Evolutionary conservation across 2,329 filamentous ascomycete species (phyloP).

Genomic region (Ophiostoma australiae): DNA sequence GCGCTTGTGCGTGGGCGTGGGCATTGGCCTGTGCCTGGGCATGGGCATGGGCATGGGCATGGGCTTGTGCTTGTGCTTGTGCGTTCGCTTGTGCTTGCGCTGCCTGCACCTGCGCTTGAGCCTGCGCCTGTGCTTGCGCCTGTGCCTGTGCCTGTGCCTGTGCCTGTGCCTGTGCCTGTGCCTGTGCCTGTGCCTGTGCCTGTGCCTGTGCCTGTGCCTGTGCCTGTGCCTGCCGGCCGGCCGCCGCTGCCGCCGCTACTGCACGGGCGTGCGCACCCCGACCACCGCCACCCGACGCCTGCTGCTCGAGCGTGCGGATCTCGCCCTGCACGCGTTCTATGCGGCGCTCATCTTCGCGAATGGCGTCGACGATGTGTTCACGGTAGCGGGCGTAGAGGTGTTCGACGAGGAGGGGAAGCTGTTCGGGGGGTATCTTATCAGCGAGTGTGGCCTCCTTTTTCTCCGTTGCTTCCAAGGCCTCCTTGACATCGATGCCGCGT

Average conservation of each 20-base stretch:
- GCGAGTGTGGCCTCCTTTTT: conserved; percentile 42
- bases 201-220: background rate
- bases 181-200: background rate
- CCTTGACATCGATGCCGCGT: conserved; percentile 44
- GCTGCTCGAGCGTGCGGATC: conserved; percentile 60
- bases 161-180: background rate
- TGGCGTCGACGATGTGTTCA: conserved; percentile 61
- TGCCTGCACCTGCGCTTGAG: background rate
- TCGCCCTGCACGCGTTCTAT: conserved; percentile 62
- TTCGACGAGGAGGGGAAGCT: conserved; percentile 65
- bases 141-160: background rate
- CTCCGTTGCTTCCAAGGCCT: conserved; percentile 56
- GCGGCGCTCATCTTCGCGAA: conserved; percentile 67
- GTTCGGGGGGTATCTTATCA: conserved; percentile 58
- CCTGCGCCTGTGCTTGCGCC: conserved; percentile 8
- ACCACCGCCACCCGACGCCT: conserved; percentile 23
- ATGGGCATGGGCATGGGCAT: conserved; percentile 15
- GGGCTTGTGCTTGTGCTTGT: conserved; percentile 13
- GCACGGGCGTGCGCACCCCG: conserved; percentile 18
- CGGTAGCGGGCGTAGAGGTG: conserved; percentile 72
- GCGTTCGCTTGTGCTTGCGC: background rate
- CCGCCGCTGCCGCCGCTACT: conserved; percentile 5
- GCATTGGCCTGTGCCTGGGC: conserved; percentile 16
- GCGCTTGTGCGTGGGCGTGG: background rate
- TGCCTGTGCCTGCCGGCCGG: conserved; percentile 18